Percentiles rank a stretch among this genome's conserved stretches.
Evolutionary conservation across 805 yeast genomes (phyloP).

Genomic region (Metschnikowia kunwiensis): DNA sequence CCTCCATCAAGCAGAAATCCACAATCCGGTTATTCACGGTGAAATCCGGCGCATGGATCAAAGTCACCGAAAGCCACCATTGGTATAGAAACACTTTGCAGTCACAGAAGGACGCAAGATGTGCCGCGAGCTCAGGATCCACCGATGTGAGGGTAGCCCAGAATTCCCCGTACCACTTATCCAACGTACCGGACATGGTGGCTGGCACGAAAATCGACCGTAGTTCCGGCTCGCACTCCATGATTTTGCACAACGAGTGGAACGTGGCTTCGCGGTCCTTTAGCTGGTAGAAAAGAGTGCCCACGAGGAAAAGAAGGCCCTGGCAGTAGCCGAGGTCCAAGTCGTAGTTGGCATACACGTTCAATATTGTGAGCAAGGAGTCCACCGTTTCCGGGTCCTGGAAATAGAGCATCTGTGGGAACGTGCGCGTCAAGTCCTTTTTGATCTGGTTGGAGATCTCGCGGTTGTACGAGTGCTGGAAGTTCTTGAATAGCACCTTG

Average conservation of each 20-base stretch:
- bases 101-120: constrained; percentile 42
- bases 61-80: constrained; percentile 62
- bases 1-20: constrained; percentile 51
- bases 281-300: constrained; percentile 48
- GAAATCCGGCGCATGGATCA: constrained; percentile 57
- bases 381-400: constrained; percentile 40
- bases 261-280: constrained; percentile 41
- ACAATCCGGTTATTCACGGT: constrained; percentile 46
- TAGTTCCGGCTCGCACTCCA: constrained; percentile 53
- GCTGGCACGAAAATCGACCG: constrained; percentile 50
- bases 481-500: constrained; percentile 32
- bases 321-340: constrained; percentile 68
- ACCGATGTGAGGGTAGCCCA: constrained; percentile 37
- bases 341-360: constrained; percentile 63
- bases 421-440: constrained; percentile 59
- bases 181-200: constrained; percentile 53
- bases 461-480: constrained; percentile 41
- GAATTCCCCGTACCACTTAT: constrained; percentile 52
- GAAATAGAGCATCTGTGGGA: constrained; percentile 53
- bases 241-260: constrained; percentile 51
- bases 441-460: constrained; percentile 44
- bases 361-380: constrained; percentile 51
- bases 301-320: constrained; percentile 61
- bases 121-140: constrained; percentile 41
- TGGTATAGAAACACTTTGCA: constrained; percentile 52